Conservation (phyloP, 805 yeast genomes). For the Zygotorulaspora sp. region DNA sequence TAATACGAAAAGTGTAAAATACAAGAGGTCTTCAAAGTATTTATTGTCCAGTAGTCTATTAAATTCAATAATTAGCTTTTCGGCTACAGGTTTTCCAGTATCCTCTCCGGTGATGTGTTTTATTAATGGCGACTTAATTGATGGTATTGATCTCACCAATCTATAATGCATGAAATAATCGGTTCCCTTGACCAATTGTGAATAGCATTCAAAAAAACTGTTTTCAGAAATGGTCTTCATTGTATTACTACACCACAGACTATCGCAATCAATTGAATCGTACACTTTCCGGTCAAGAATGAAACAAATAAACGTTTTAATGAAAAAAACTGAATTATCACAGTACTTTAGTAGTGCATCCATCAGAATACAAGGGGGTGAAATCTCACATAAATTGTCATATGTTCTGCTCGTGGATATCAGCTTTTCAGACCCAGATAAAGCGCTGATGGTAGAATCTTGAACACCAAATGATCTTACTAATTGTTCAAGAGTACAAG, state of each 20-base stretch:
- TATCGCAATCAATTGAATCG: slow-evolving; percentile 20
- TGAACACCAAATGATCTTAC: slow-evolving; percentile 22
- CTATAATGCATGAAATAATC: slow-evolving; percentile 28
- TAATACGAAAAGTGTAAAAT: slow-evolving; percentile 24
- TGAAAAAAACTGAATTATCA: slow-evolving; percentile 8
- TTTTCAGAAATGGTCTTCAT: slow-evolving; percentile 3
- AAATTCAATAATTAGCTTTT: slow-evolving; percentile 19
- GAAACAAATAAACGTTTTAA: slow-evolving; percentile 19
- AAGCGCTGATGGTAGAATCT: slow-evolving; percentile 1
- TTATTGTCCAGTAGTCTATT: slow-evolving; percentile 19
- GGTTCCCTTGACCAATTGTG: slow-evolving; percentile 15
- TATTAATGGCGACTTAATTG: slow-evolving; percentile 15
- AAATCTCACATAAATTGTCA: slow-evolving; percentile 20
- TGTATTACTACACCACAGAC: slow-evolving; percentile 16
- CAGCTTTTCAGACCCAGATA: slow-evolving; percentile 2
- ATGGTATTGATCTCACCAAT: slow-evolving; percentile 20
- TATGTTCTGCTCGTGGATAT: slow-evolving; percentile 9
- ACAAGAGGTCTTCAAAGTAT: slow-evolving; percentile 21
- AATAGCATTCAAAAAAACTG: slow-evolving; percentile 10
- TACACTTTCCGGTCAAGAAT: slow-evolving; percentile 30
- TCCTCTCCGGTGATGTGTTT: slow-evolving; percentile 9
- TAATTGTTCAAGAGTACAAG: slow-evolving; percentile 7
- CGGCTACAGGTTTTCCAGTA: not conserved
- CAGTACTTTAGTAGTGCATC: slow-evolving; percentile 8
- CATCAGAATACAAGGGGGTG: slow-evolving; percentile 23